Conservation (phyloP, 2,329 filamentous ascomycete genomes). For the Exophiala sideris region DNA sequence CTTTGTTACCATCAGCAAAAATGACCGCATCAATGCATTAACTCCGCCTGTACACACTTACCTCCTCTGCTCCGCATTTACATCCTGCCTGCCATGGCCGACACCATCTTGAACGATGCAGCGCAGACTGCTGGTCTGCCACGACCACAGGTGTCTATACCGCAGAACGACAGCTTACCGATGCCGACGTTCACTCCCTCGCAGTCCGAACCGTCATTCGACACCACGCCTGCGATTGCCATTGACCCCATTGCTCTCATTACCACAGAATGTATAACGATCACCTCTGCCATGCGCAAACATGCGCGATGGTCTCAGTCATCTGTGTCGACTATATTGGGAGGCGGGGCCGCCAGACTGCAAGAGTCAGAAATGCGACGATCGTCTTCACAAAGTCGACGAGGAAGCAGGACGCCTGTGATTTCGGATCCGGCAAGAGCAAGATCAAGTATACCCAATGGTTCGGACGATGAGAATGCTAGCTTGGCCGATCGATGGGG, state of each 20-base stretch:
- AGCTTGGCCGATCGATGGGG: conserved; percentile 81
- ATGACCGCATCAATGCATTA: not conserved
- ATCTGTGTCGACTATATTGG: conserved; percentile 91
- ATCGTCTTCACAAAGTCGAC: conserved; percentile 28
- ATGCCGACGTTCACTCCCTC: conserved; percentile 4
- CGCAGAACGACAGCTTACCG: not conserved
- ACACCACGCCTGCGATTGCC: conserved; percentile 53
- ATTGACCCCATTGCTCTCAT: conserved; percentile 89
- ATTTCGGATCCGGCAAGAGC: conserved; percentile 17
- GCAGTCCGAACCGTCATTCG: conserved; percentile 7
- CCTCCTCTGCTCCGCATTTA: not conserved
- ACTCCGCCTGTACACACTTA: not conserved
- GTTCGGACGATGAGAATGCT: conserved; percentile 40
- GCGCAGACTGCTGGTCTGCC: not conserved
- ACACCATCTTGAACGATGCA: not conserved
- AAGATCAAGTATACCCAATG: conserved; percentile 21
- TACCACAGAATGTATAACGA: conserved; percentile 97
- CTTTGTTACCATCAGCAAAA: not conserved
- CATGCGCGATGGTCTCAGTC: conserved; percentile 94
- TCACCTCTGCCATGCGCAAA: conserved; percentile 97
- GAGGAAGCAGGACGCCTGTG: conserved; percentile 10
- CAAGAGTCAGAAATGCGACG: conserved; percentile 42
- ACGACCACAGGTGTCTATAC: conserved; percentile 3
- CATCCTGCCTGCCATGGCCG: not conserved
- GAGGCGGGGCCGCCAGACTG: conserved; percentile 57